A percentile compares a stretch with the other conserved stretches of the same genome.
These are phyloP conservation scores for Phytopythium ostracodes DNA, from an alignment of 352 stramenopile genomes.

Conservation along the genomic window DNA sequence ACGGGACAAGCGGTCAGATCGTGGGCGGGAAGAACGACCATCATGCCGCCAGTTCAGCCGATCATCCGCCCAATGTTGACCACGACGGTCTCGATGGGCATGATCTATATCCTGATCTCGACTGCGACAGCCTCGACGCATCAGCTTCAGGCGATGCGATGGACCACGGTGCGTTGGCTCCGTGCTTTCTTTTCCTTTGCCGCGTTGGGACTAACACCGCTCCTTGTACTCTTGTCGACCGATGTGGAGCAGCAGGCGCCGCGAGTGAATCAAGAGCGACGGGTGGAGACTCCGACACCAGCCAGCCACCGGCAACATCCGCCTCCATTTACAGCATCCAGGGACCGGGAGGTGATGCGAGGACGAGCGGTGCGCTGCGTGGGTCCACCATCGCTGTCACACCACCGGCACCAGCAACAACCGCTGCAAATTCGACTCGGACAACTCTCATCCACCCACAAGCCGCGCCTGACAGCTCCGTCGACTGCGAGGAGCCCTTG, in stretches of 20 bases:
- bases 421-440: neutral
- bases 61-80: neutral
- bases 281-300: too few species aligned
- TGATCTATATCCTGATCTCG: neutral
- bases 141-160: neutral
- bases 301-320: too few species aligned
- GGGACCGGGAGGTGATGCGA: neutral
- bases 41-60: neutral
- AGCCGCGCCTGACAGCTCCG: neutral
- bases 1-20: neutral
- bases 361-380: neutral
- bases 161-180: neutral
- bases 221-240: neutral
- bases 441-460: neutral
- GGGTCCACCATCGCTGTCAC: neutral
- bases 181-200: neutral
- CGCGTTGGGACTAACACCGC: neutral
- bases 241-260: too few species aligned
- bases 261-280: too few species aligned
- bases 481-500: slow-evolving; percentile 1
- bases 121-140: neutral
- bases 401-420: neutral
- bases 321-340: too few species aligned
- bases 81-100: neutral
- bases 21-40: neutral